phyloP scores from a whole-genome alignment of 352 stramenopile genomes.

The Globisporangium splendens region DNA sequence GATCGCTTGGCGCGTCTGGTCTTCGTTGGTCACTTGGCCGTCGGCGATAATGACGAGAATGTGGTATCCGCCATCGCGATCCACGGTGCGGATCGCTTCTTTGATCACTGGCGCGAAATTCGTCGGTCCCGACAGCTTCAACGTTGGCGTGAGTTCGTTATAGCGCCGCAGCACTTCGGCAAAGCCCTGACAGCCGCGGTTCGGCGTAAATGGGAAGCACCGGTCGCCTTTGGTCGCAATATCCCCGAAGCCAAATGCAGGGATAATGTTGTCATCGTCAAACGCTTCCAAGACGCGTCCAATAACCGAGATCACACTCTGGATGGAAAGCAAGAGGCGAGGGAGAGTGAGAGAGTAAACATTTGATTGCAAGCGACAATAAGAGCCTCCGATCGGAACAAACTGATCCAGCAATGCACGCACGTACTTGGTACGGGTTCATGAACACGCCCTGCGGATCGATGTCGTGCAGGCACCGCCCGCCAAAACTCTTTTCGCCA shows the following conservation, averaged over 20 bases:
- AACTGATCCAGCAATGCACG: neutral
- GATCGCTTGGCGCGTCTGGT: slow-evolving; percentile 55
- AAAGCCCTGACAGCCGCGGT: slow-evolving; percentile 49
- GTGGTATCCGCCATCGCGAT: slow-evolving; percentile 54
- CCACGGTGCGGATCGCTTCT: slow-evolving; percentile 43
- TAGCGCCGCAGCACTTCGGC: slow-evolving; percentile 55
- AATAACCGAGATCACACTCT: slow-evolving; percentile 79
- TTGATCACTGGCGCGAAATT: slow-evolving; percentile 72
- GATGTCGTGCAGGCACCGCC: slow-evolving; percentile 55
- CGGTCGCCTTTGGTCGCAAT: slow-evolving; percentile 33
- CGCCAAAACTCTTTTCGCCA: slow-evolving; percentile 57
- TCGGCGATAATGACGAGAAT: slow-evolving; percentile 78
- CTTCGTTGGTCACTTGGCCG: slow-evolving; percentile 56
- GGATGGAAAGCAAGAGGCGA: neutral
- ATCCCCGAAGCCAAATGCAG: slow-evolving; percentile 70
- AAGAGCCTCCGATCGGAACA: no score
- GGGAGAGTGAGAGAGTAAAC: no score
- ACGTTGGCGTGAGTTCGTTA: slow-evolving; percentile 46
- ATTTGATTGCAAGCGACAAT: neutral
- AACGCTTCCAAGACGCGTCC: slow-evolving; percentile 66
- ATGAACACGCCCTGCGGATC: slow-evolving; percentile 33
- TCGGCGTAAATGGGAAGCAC: slow-evolving; percentile 45
- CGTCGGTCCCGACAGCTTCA: slow-evolving; percentile 53
- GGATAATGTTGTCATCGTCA: slow-evolving; percentile 80
- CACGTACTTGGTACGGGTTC: slow-evolving; percentile 62